Evolutionary conservation across 305 asterid species (phyloP), one percentile per base, ranked within the genome.

Genomic region (Fraxinus nigra): DNA sequence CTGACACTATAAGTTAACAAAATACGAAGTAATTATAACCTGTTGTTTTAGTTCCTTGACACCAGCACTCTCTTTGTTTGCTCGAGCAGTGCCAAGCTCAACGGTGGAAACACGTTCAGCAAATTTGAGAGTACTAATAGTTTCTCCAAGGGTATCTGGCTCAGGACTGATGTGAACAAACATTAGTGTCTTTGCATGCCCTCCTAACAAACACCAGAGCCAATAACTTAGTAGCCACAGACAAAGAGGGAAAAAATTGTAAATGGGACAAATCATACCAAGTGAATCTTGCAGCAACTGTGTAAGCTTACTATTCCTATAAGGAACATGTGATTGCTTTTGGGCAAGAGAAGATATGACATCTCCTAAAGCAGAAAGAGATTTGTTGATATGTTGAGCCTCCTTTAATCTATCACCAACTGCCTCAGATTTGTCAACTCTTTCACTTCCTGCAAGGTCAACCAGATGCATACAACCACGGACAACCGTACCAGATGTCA

Each of bases 361-460:
- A 78, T 96, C 99, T 63, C 98, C 99, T 80, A 96, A 85, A 84
- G 98, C 99, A 75, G 98, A 92, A 54, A 95, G 95, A 77, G 98
- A 95, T 72, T 86, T 87, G 69, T 95, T 95, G 77, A 95, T 95
- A 77, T 95, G 92, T 77, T 90, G 93, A 37, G 98, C 98, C 89
- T 93, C 98, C 81, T 93, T 92, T 85, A 93, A 84, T 65, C 97
- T 85, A 14, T 95, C 98, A 18, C 98, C 98, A 18, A 86, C 87
- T 43, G 88, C 98, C 79, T 95, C 97, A 0, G 97, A 85, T 84
- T 92, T 91, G 80, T 93, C 96, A 30, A 83, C 91, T 88, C 97
- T 88, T 85, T 96, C 99, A 82, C 99, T 96, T 86, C 99, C 99
- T 46, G 98, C 99, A 69, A 96, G 91, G 85, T 96, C 99, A 77